Evolutionary conservation across 2,329 filamentous ascomycete species (phyloP).

Genomic region (Xylariales sp.): DNA sequence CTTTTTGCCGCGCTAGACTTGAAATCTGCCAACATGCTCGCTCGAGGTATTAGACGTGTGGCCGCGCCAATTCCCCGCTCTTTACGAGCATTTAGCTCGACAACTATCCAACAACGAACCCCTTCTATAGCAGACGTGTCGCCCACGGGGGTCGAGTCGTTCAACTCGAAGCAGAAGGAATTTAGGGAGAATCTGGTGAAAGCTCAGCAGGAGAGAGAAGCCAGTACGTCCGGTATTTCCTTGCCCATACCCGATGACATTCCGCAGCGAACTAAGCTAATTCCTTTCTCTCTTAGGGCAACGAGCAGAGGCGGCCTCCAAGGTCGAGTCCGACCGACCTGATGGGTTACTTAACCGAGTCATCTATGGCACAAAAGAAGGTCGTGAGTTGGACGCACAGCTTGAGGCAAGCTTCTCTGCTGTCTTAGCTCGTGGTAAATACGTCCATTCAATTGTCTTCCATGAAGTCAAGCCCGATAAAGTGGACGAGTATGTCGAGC

Average conservation of each 20-base stretch:
- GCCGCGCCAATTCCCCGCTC: conserved; percentile 60
- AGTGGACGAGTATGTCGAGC: conserved; percentile 91
- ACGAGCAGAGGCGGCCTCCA: conserved; percentile 65
- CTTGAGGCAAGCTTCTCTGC: conserved; percentile 97
- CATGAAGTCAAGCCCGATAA: conserved; percentile 96
- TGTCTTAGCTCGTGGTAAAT: conserved; percentile 94
- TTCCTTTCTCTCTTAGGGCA: conserved; percentile 65
- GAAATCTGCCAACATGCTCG: conserved; percentile 58
- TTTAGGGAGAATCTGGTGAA: conserved; percentile 86
- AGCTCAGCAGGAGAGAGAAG: conserved; percentile 84
- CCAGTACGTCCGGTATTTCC: conserved; percentile 72
- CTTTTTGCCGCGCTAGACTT: conserved; percentile 1
- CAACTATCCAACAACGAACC: conserved; percentile 60
- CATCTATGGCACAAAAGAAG: conserved; percentile 97
- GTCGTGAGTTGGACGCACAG: conserved; percentile 91
- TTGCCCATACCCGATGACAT: conserved; percentile 44
- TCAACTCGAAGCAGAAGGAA: conserved; percentile 84
- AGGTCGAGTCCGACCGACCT: conserved; percentile 71
- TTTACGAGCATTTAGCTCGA: conserved; percentile 69
- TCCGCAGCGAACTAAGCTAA: conserved; percentile 57
- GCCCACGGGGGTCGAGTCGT: conserved; percentile 75
- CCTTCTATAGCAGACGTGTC: conserved; percentile 90
- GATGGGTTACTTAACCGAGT: conserved; percentile 82
- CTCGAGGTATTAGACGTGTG: conserved; percentile 62
- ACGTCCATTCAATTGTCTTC: conserved; percentile 97